Percentiles rank a stretch among this genome's conserved stretches.
phyloP scores from a whole-genome alignment of 768 basidiomycete species.

The Mycena sanguinolenta region DNA sequence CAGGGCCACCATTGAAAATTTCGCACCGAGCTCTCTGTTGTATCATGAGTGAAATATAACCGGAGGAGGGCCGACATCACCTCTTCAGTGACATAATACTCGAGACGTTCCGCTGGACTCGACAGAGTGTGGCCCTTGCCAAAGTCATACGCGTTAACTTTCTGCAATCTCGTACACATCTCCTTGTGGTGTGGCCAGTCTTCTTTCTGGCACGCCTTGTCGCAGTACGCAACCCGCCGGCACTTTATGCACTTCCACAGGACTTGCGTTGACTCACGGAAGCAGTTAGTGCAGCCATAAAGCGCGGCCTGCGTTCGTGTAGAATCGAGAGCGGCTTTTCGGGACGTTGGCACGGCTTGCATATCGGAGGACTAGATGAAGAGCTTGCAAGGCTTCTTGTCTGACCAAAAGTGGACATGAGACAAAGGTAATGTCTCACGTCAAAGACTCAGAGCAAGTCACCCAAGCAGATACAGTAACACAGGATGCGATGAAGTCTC shows the following conservation, averaged over 20 bases:
- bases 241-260: conserved; percentile 2
- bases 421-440: neutral
- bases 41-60: neutral
- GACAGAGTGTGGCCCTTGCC: neutral
- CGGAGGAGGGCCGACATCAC: neutral
- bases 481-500: too few species aligned
- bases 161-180: conserved; percentile 1
- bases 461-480: too few species aligned
- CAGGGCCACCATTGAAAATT: neutral
- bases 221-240: conserved; percentile 19
- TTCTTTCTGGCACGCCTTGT: conserved; percentile 5
- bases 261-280: neutral
- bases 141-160: conserved; percentile 15
- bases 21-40: conserved; percentile 1
- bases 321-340: neutral
- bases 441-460: too few species aligned
- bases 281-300: neutral
- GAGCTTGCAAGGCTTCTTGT: neutral
- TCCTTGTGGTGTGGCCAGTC: conserved; percentile 16
- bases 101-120: neutral
- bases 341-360: neutral
- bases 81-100: conserved; percentile 3
- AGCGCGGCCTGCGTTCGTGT: neutral
- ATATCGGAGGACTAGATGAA: neutral
- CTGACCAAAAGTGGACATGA: neutral